Conservation (phyloP, 2,329 filamentous ascomycete species). For the Hypoxylon sp. region DNA sequence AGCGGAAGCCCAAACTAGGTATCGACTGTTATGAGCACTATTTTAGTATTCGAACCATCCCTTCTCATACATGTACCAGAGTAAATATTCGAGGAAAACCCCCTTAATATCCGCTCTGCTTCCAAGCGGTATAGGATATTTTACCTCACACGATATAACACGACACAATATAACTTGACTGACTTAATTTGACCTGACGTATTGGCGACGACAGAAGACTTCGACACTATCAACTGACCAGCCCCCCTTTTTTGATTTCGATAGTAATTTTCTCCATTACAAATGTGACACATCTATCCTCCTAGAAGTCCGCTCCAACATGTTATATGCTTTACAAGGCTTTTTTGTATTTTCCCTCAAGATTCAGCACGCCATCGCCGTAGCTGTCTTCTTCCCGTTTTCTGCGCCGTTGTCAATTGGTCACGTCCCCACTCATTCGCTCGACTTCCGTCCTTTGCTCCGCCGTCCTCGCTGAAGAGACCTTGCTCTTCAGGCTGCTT, state of each 20-base stretch:
- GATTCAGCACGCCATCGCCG: not conserved
- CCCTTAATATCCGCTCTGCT: not conserved
- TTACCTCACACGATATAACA: not conserved
- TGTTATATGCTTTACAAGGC: slow-evolving; percentile 5
- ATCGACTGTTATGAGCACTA: not conserved
- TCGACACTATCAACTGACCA: slow-evolving; percentile 29
- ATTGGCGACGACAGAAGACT: slow-evolving; percentile 27
- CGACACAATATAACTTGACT: slow-evolving; percentile 31
- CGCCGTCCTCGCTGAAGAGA: slow-evolving; percentile 12
- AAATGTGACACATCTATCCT: slow-evolving; percentile 20
- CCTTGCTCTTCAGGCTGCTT: slow-evolving; percentile 8
- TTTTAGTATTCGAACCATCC: not conserved
- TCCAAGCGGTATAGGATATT: not conserved
- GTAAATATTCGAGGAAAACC: not conserved
- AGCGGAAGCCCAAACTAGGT: too few species aligned
- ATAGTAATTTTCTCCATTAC: slow-evolving; percentile 18
- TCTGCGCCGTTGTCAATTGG: slow-evolving; percentile 24
- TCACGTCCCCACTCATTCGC: slow-evolving; percentile 30
- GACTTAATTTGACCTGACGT: slow-evolving; percentile 41
- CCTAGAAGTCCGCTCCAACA: slow-evolving; percentile 6
- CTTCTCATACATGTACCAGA: not conserved
- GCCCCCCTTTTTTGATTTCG: slow-evolving; percentile 13
- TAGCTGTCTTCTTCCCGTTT: slow-evolving; percentile 8
- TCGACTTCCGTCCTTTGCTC: slow-evolving; percentile 25
- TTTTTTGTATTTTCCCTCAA: slow-evolving; percentile 5